Evolutionary conservation across 1,139 yeast genomes (phyloP), one percentile per base, ranked within the genome.

Genomic region (Lodderomyces theae): DNA sequence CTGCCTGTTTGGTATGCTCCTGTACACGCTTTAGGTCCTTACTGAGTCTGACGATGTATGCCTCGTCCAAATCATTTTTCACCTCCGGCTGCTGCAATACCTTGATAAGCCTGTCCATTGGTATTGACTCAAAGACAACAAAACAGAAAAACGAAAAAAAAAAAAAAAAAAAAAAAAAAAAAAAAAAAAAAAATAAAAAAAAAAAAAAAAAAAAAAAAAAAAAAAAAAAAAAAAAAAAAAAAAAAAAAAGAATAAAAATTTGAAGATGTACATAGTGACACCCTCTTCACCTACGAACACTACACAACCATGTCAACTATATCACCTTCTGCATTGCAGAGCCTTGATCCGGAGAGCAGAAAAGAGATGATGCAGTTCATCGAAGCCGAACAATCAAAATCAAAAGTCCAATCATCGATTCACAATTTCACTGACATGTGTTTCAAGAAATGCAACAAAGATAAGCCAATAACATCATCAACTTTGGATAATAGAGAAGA

Each of bases 361-460:
- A 77, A 80, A 54, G 95, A 88, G 51, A 80, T 89, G 42, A 72
- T 82, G 59, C 72, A 75, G 48, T 89, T 87, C 68, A 70, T 89
- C 40, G 95, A 88, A 57, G 68, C 83, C 10, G 96, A 90, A 65
- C 84, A 86, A 58, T 79, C 95, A 49, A 87, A 86, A 66, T 82
- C 95, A 42, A 87, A 88, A 66, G 88, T 90, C 22, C 96, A 88
- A 66, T 74, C 80, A 72, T 79, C 94, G 28, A 84, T 88, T 48
- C 95, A 88, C 60, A 79, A 75, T 57, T 88, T 87, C 72, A 89
- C 96, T 31, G 90, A 88, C 58, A 74, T 84, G 74, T 90, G 97
- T 62, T 90, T 88, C 72, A 86, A 84, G 61, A 86, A 86, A 66
- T 90, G 97, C 61, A 75, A 88, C 45, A 67, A 76, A 37, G 58